Percentiles rank a stretch among this genome's conserved stretches.
Evolutionary conservation across 139 green algal genomes (phyloP).

Genomic region (Coccomyxa sp.): DNA sequence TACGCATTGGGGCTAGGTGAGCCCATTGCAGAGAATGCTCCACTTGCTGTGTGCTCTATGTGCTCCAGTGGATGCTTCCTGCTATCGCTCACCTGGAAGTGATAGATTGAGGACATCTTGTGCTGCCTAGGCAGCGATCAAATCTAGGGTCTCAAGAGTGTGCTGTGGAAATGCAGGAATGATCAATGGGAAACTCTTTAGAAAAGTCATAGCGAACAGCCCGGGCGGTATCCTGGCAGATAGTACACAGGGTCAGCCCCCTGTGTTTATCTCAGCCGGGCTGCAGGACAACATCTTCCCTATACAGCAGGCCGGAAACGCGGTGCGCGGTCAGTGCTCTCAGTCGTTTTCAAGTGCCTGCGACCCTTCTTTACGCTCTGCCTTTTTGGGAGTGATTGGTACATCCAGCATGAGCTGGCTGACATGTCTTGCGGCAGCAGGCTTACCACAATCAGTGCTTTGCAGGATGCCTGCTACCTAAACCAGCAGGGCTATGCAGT

Average conservation of each 20-base stretch:
- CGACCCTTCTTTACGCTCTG: not conserved
- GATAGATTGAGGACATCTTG: not conserved
- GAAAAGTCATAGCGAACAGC: conserved; percentile 31
- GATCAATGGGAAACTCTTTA: conserved; percentile 34
- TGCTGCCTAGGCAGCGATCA: not conserved
- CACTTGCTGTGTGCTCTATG: not conserved
- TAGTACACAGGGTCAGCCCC: not conserved
- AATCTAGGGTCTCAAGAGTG: not conserved
- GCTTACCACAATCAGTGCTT: not conserved
- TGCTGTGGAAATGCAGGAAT: conserved; percentile 21
- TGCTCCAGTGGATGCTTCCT: not conserved
- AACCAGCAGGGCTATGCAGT: conserved; percentile 5
- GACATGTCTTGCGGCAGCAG: not conserved
- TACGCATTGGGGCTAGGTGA: conserved; percentile 36
- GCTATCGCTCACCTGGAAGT: not conserved
- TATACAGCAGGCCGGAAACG: conserved; percentile 6
- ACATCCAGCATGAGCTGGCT: not conserved
- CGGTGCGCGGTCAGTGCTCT: not conserved
- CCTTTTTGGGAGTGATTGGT: not conserved
- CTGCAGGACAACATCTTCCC: conserved; percentile 14
- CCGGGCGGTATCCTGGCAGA: conserved; percentile 5
- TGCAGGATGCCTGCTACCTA: conserved; percentile 7
- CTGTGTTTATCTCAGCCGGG: conserved; percentile 14
- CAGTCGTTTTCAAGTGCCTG: not conserved
- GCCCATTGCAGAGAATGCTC: not conserved